Evolutionary conservation across 164 flowering plant genomes (phyloP).

Genomic region (Vitis cinerea): DNA sequence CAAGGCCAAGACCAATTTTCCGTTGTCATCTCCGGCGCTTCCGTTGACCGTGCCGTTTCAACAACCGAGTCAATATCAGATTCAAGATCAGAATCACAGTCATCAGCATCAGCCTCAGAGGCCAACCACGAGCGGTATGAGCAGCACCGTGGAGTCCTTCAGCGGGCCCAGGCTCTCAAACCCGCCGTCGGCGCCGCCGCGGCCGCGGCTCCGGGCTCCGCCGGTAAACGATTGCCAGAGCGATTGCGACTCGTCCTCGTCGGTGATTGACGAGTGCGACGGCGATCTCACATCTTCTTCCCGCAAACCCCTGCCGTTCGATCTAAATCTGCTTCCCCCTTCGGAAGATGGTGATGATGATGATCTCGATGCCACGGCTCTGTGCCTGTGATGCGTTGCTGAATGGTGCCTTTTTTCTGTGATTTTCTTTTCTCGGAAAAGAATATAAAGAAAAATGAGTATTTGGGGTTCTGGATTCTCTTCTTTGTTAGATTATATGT

Average conservation of each 20-base stretch:
- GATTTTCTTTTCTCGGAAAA: conserved; percentile 15
- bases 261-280: conserved; percentile 38
- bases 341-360: conserved; percentile 27
- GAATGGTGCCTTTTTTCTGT: conserved; percentile 2
- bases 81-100: conserved; percentile 1
- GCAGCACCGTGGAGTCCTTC: conserved; percentile 40
- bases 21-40: not conserved
- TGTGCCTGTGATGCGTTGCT: conserved; percentile 44
- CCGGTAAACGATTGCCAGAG: conserved; percentile 41
- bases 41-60: not conserved
- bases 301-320: conserved; percentile 41
- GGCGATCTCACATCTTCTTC: conserved; percentile 23
- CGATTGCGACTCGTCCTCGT: conserved; percentile 56
- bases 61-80: no score
- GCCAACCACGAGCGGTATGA: conserved; percentile 31
- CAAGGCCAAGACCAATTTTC: no score
- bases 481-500: conserved; percentile 26
- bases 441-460: conserved; percentile 6
- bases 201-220: conserved; percentile 9
- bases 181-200: conserved; percentile 2
- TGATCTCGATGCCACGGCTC: conserved; percentile 45
- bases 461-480: conserved; percentile 2
- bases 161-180: conserved; percentile 35
- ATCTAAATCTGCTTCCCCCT: conserved; percentile 55
- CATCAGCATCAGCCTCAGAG: conserved; percentile 9